Percentiles rank a stretch among this genome's conserved stretches.
phyloP scores from a whole-genome alignment of 306 rosid genomes.

The Carpinus fangiana region DNA sequence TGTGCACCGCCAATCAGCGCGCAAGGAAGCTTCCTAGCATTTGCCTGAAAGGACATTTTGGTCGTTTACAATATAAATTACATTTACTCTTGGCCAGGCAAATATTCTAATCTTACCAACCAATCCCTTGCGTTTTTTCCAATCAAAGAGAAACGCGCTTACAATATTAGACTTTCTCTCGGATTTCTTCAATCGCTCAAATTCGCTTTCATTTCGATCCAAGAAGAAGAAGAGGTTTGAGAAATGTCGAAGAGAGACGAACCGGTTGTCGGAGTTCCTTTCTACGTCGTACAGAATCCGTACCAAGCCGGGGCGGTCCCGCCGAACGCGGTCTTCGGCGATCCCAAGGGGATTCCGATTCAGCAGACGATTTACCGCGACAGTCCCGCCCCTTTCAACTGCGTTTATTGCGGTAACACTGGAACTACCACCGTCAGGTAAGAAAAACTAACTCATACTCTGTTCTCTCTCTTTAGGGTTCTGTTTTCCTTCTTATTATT shows the following conservation, averaged over 20 bases:
- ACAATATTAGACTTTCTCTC: background rate
- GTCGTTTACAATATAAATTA: background rate
- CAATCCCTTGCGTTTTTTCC: background rate
- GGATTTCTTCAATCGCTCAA: background rate
- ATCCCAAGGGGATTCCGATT: constrained; percentile 75
- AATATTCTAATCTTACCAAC: background rate
- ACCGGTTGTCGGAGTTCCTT: constrained; percentile 67
- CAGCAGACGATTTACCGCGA: constrained; percentile 81
- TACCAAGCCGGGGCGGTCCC: constrained; percentile 63
- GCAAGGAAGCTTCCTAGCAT: background rate
- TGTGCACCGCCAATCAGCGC: background rate
- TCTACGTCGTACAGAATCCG: constrained; percentile 39
- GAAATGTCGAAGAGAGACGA: constrained; percentile 45
- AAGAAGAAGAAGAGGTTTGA: background rate
- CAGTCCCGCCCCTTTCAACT: constrained; percentile 88
- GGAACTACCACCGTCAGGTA: constrained; percentile 59
- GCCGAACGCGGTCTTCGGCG: constrained; percentile 64
- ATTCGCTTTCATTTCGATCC: background rate
- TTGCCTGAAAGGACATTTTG: background rate
- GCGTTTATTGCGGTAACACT: constrained; percentile 55
- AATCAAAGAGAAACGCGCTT: background rate
- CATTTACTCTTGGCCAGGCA: background rate
- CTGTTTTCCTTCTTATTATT: background rate
- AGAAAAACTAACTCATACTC: background rate
- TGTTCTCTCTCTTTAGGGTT: background rate